Base-by-base conservation (phyloP, 129 eudicot genomes). In the Calendula officinalis region DNA sequence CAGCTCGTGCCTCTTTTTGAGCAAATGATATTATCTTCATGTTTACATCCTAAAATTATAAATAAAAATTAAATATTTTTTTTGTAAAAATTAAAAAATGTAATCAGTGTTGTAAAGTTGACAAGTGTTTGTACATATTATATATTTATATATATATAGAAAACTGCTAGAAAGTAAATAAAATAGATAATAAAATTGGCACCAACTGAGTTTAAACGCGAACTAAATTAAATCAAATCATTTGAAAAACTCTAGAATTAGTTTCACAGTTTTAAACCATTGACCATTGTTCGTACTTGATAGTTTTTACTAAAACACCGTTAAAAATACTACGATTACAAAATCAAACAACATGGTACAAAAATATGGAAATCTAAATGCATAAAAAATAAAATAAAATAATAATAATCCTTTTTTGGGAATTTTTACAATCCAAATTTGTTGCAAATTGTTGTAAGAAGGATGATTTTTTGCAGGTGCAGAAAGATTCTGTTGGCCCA, bases 21-120 rank as follows among this genome's bases (percentile, higher is more conserved):
- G 95, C 84, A 74, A 90, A 90, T 0, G 95, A 86, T 67, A 86
- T 73, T 6, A 90, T 81, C 80, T 76, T 90, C 94, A 82, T 90
- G 9, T 62, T 74, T 12, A 87, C 86, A 78, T 90, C 97, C 97
- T 90, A 74, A 34, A 17, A 51, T 43, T 40, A 74, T 13, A 59
- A 57, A 22, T 22, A 0, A 22, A 22, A 22, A 22, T n/a, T n/a
- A n/a, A n/a, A n/a, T n/a, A n/a, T n/a, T n/a, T n/a, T n/a, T n/a
- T n/a, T n/a, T n/a, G n/a, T n/a, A n/a, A n/a, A n/a, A 22, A 22
- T 22, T 22, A 22, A 22, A 22, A 22, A 22, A 22, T 22, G 30
- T 22, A n/a, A n/a, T n/a, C n/a, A n/a, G n/a, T 22, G 2, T 22
- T 22, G 30, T 22, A 22, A 22, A 22, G 30, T 22, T 22, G 30